These are phyloP conservation scores for Priceomyces haplophilus DNA, from an alignment of 805 yeast genomes.

Conservation along the genomic window DNA sequence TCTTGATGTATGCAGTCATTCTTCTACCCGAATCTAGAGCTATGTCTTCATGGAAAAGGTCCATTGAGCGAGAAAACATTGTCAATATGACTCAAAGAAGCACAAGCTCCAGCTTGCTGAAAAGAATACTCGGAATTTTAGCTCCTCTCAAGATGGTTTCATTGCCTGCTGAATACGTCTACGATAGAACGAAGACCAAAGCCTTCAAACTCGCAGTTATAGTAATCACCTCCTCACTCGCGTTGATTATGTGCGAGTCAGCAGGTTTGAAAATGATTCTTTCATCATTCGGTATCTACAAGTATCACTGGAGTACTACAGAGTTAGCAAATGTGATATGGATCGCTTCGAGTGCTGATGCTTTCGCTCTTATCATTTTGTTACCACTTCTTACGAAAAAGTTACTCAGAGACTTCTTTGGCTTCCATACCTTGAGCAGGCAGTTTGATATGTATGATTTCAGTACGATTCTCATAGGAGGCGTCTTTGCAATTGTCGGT, in stretches of 20 bases:
- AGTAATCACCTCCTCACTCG: constrained; percentile 42
- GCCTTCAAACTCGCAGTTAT: constrained; percentile 33
- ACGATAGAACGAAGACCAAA: constrained; percentile 12
- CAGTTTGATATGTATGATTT: constrained; percentile 52
- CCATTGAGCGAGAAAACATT: too few species aligned
- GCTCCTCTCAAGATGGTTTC: constrained; percentile 51
- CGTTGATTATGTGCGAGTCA: constrained; percentile 24
- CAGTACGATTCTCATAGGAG: constrained; percentile 30
- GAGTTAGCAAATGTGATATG: constrained; percentile 54
- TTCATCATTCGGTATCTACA: constrained; percentile 49
- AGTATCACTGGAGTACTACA: constrained; percentile 50
- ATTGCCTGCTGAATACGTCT: constrained; percentile 38
- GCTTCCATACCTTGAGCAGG: constrained; percentile 26
- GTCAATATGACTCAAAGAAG: not conserved
- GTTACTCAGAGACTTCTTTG: constrained; percentile 24
- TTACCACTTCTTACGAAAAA: constrained; percentile 45
- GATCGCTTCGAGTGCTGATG: constrained; percentile 35
- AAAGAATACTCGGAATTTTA: constrained; percentile 20
- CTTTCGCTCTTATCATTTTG: constrained; percentile 43
- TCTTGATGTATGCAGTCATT: constrained; percentile 20
- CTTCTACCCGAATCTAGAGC: constrained; percentile 59
- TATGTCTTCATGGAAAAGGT: constrained; percentile 40
- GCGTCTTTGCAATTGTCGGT: constrained; percentile 35
- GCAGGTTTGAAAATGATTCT: constrained; percentile 37
- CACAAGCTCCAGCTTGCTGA: not conserved